phyloP scores from a whole-genome alignment of 2,329 filamentous ascomycete genomes.

The Penicillium glabrum region DNA sequence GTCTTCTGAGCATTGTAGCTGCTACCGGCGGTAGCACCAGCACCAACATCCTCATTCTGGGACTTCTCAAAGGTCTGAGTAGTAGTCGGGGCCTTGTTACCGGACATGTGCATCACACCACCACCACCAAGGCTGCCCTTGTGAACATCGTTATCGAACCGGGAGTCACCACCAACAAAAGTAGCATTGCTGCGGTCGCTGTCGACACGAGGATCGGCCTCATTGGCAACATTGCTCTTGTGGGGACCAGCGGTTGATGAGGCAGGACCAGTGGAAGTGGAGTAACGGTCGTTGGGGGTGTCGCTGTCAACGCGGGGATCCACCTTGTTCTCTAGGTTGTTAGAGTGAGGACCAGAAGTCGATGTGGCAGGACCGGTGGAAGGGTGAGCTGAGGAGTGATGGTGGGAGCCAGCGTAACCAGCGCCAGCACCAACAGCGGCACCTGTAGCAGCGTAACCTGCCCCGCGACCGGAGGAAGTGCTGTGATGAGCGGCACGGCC shows the following conservation, averaged over 20 bases:
- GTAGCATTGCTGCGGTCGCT: conserved; percentile 12
- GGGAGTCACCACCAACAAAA: conserved; percentile 9
- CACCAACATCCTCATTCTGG: conserved; percentile 2
- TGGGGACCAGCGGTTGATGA: conserved; percentile 16
- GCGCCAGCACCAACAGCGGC: not conserved
- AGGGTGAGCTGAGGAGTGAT: not conserved
- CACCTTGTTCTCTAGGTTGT: conserved; percentile 2
- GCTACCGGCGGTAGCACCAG: conserved; percentile 10
- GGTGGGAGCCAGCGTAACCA: not conserved
- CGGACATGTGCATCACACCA: conserved; percentile 5
- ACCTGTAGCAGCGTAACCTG: not conserved
- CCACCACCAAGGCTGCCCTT: conserved; percentile 15
- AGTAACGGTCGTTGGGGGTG: conserved; percentile 1
- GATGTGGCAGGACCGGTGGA: not conserved
- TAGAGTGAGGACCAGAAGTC: conserved; percentile 13
- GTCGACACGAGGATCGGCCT: conserved; percentile 14
- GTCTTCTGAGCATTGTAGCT: conserved; percentile 15
- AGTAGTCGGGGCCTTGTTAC: conserved; percentile 13
- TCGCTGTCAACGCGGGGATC: conserved; percentile 5
- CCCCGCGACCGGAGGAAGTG: conserved; percentile 1
- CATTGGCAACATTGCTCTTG: conserved; percentile 17
- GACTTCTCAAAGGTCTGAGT: conserved; percentile 20
- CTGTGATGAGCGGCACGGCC: not conserved
- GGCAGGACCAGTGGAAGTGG: conserved; percentile 9
- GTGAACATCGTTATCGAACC: conserved; percentile 16